Evolutionary conservation across 768 basidiomycete species (phyloP).

Genomic region (Trametes punicea): DNA sequence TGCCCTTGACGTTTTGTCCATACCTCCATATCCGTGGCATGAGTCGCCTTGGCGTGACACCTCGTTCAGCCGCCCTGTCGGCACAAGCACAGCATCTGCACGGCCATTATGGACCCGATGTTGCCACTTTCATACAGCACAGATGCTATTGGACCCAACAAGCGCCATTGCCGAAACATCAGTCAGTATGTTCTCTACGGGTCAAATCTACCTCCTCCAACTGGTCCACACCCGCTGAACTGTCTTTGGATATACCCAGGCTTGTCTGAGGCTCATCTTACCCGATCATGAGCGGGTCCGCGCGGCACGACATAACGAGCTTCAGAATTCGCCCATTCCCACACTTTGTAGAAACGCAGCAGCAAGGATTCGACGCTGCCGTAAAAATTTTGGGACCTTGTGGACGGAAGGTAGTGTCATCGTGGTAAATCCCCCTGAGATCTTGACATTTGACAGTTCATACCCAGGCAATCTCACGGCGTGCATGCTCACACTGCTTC

Average conservation of each 20-base stretch:
- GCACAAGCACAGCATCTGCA: neutral
- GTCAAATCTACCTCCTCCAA: neutral
- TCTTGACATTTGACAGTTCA: neutral
- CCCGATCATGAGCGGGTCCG: conserved; percentile 9
- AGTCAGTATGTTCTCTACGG: conserved; percentile 2
- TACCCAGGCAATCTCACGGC: too few species aligned
- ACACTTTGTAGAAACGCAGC: conserved; percentile 4
- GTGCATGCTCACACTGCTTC: conserved; percentile 2
- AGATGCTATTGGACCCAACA: conserved; percentile 3
- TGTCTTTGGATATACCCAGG: neutral
- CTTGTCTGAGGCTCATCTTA: neutral
- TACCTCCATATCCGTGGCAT: too few species aligned
- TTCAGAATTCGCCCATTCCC: neutral
- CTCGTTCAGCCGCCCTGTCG: neutral
- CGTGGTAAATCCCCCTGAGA: neutral
- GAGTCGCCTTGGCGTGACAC: too few species aligned
- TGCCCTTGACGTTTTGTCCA: too few species aligned
- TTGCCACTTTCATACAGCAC: conserved; percentile 11
- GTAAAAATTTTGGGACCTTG: neutral
- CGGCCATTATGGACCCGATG: neutral
- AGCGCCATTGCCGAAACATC: conserved; percentile 1
- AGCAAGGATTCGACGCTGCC: conserved; percentile 6
- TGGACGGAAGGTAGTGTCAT: neutral
- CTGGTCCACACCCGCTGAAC: neutral
- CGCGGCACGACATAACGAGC: neutral